Base-by-base conservation (phyloP, 257 asterid species). In the Oldenlandia corymbosa region DNA sequence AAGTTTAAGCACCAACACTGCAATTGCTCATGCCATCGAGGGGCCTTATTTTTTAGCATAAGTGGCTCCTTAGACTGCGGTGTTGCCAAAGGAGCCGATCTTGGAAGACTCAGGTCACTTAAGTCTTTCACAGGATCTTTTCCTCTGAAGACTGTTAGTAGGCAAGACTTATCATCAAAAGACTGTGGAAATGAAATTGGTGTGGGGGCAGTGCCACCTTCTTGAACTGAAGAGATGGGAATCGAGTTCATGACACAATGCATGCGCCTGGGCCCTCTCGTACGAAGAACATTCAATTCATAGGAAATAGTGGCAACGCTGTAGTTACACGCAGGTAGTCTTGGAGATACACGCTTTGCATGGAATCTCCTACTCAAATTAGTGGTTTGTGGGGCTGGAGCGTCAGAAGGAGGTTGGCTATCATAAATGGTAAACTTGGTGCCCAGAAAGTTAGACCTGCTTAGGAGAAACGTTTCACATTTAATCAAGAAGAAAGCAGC, bases 1-100 rank as follows among this genome's bases (percentile, higher is more conserved):
- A 91, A 91, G 73, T 88, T 91, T 18, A 91, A 61, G 81, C 98
- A 91, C 98, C 96, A 91, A 81, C 96, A 91, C 58, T 86, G 98
- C 70, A 91, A 70, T 68, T 88, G 96, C 57, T 91, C 98, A 62
- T 91, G 98, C 98, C 98, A 91, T 66, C 98, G 77, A 11, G 98
- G 98, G 56, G 90, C 71, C 75, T 91, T 91, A 81, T 91, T 91
- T 50, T 81, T 84, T 7, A 91, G 95, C 43, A 83, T 75, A 31
- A 91, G 95, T 1, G 90, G 69, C 66, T 74, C 88, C 24, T 54
- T 66, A 12, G 55, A 23, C 36, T 46, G 34, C 10, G 64, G 61
- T 30, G 74, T 2, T 7, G 50, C 37, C 6, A 43, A 2, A n/a
- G 10, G 68, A 16, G 12, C 64, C 3, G 76, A 58, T 24, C 58